These are phyloP conservation scores for Azolla pinnata DNA, from an alignment of 75 land plant genomes.

Conservation along the genomic window DNA sequence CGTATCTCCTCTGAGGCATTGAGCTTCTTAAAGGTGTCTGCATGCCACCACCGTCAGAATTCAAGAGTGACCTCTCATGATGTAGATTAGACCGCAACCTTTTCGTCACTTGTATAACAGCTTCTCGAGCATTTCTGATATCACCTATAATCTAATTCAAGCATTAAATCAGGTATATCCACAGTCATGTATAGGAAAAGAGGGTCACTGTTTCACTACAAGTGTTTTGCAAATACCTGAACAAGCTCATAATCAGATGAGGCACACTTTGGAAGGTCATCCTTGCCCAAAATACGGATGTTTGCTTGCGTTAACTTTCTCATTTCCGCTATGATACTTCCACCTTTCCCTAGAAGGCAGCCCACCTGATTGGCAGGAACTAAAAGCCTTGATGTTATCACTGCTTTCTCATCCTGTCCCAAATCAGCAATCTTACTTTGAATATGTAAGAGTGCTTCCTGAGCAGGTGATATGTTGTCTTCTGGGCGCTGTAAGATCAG, in stretches of 20 bases:
- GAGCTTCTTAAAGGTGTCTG: constrained; percentile 4
- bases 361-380: constrained; percentile 59
- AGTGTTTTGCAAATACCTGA: constrained; percentile 36
- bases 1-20: constrained; percentile 2
- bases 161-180: not conserved
- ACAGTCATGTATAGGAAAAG: not conserved
- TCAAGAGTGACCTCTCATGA: constrained; percentile 28
- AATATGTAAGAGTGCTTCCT: constrained; percentile 82
- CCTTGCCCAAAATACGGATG: constrained; percentile 50
- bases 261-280: constrained; percentile 45
- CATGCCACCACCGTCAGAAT: constrained; percentile 10
- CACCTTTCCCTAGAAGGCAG: constrained; percentile 52
- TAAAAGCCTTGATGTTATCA: constrained; percentile 60
- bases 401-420: constrained; percentile 53
- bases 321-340: constrained; percentile 49
- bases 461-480: constrained; percentile 85
- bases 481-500: constrained; percentile 52
- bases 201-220: not conserved
- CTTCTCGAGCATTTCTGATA: constrained; percentile 66
- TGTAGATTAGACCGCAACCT: constrained; percentile 45
- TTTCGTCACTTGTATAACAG: constrained; percentile 60
- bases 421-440: constrained; percentile 67
- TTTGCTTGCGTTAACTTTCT: constrained; percentile 47
- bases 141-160: constrained; percentile 63
- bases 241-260: constrained; percentile 55